A percentile compares a stretch with the other conserved stretches of the same genome.
Evolutionary conservation across 495 filamentous ascomycete species (phyloP).

Genomic region (Neurospora africana): DNA sequence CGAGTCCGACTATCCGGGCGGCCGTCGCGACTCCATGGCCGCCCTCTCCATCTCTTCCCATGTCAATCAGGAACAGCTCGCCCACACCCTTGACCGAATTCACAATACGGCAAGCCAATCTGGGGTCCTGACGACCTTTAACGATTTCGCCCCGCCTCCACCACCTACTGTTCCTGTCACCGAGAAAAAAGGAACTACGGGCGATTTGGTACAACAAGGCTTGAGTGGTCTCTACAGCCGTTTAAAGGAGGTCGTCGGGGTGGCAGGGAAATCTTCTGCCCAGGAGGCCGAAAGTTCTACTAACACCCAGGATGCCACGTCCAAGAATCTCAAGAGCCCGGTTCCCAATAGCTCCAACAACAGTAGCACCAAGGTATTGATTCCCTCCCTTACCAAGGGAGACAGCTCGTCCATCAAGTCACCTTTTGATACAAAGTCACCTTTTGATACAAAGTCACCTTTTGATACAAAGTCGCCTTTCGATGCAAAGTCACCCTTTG

Average conservation of each 20-base stretch:
- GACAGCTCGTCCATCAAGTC: conserved; percentile 24
- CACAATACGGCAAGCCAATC: conserved; percentile 74
- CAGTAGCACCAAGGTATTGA: conserved; percentile 28
- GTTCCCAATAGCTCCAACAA: conserved; percentile 19
- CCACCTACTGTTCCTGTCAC: conserved; percentile 36
- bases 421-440: not conserved
- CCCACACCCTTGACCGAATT: conserved; percentile 71
- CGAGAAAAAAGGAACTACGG: conserved; percentile 58
- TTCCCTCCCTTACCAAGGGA: conserved; percentile 18
- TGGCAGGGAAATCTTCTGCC: conserved; percentile 47
- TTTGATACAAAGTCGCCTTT: not conserved
- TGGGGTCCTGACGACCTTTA: conserved; percentile 74
- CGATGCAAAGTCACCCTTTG: not conserved
- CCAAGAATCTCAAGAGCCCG: conserved; percentile 21
- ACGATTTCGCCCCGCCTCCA: conserved; percentile 58
- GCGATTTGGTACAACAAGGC: conserved; percentile 68
- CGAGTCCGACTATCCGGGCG: not conserved
- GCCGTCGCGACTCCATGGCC: conserved; percentile 50
- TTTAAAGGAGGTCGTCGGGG: conserved; percentile 66
- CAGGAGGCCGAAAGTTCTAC: conserved; percentile 25
- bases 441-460: not conserved
- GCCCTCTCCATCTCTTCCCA: conserved; percentile 47
- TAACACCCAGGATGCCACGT: conserved; percentile 21
- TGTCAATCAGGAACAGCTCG: conserved; percentile 59
- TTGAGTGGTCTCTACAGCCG: conserved; percentile 78